Conservation (phyloP, 2,329 filamentous ascomycete genomes). For the Fusarium sp. region DNA sequence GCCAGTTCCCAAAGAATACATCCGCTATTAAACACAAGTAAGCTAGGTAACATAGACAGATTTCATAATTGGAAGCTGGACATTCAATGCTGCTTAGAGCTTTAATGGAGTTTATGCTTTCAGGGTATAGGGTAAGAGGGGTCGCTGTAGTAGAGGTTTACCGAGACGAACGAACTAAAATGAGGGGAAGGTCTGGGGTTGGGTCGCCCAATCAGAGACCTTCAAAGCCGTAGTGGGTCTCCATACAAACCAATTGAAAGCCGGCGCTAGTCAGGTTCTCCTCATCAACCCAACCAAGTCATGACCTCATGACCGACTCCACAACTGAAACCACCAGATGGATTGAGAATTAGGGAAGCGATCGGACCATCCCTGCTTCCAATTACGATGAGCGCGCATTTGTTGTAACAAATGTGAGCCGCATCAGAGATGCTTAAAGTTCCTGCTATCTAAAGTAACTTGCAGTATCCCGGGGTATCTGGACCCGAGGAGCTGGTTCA, state of each 20-base stretch:
- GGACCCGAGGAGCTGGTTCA: neutral
- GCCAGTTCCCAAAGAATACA: too few relatives aligned
- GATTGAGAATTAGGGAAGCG: neutral
- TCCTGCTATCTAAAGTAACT: neutral
- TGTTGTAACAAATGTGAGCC: neutral
- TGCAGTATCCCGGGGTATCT: neutral
- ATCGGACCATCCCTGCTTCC: neutral
- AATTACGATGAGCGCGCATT: neutral
- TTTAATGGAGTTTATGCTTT: too few relatives aligned
- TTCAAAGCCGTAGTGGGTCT: neutral
- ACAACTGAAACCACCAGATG: neutral
- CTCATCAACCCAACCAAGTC: neutral
- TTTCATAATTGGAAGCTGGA: too few relatives aligned
- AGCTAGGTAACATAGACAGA: too few relatives aligned
- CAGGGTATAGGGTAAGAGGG: neutral
- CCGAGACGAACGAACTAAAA: neutral
- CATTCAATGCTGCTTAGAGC: too few relatives aligned
- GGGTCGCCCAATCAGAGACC: neutral
- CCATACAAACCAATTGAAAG: conserved; percentile 15
- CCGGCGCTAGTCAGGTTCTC: conserved; percentile 16
- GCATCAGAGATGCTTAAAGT: neutral
- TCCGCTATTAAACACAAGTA: too few relatives aligned
- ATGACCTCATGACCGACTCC: neutral
- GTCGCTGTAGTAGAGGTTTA: neutral
- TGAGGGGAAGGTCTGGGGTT: accelerated